A percentile compares a stretch with the other conserved stretches of the same genome.
Evolutionary conservation across 2,329 filamentous ascomycete species (phyloP).

Genomic region (Nigrospora sphaerica): DNA sequence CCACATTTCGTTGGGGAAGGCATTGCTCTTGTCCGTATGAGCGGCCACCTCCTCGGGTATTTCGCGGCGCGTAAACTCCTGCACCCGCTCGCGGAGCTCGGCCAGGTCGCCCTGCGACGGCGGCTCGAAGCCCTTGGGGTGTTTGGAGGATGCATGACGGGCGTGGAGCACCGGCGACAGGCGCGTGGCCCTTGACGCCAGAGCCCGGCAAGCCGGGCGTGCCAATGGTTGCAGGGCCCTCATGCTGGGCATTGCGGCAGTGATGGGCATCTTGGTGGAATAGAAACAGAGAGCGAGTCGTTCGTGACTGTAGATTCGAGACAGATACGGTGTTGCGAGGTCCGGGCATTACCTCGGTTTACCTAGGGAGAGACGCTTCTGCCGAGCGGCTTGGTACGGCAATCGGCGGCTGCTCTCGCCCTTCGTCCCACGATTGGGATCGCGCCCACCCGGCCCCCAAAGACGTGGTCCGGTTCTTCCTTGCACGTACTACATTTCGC

Average conservation of each 20-base stretch:
- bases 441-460: slow-evolving; percentile 7
- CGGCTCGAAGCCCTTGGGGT: slow-evolving; percentile 56
- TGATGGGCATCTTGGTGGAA: no score
- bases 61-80: slow-evolving; percentile 84
- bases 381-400: slow-evolving; percentile 12
- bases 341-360: no score
- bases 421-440: slow-evolving; percentile 15
- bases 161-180: slow-evolving; percentile 19
- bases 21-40: slow-evolving; percentile 76
- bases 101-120: slow-evolving; percentile 67
- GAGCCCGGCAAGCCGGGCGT: slow-evolving; percentile 18
- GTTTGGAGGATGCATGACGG: slow-evolving; percentile 52
- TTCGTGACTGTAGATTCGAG: no score
- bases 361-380: slow-evolving; percentile 4
- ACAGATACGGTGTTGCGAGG: no score
- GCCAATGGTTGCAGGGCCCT: slow-evolving; percentile 28
- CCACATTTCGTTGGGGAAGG: slow-evolving; percentile 90
- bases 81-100: slow-evolving; percentile 76
- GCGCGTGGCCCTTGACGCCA: slow-evolving; percentile 3
- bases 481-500: slow-evolving; percentile 9
- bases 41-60: slow-evolving; percentile 78
- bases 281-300: no score
- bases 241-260: slow-evolving; percentile 30
- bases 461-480: slow-evolving; percentile 11
- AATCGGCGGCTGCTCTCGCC: slow-evolving; percentile 11